phyloP scores from a whole-genome alignment of 345 rosid species.

The Acer negundo region DNA sequence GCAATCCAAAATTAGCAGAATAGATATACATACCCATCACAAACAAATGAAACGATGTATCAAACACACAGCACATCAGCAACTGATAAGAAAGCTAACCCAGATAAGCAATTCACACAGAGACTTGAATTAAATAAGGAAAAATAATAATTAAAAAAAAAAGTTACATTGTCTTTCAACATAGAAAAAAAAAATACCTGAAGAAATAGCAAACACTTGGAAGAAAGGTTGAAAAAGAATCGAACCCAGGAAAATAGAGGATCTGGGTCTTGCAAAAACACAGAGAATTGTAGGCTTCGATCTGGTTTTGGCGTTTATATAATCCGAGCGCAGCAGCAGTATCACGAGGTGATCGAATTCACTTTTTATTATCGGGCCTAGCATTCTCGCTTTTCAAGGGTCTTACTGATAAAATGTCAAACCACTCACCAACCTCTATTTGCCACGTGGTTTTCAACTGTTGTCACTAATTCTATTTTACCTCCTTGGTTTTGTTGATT shows the following conservation, averaged over 20 bases:
- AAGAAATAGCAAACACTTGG: not conserved
- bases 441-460: no score
- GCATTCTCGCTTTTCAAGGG: not conserved
- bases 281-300: not conserved
- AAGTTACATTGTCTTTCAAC: not conserved
- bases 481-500: not conserved
- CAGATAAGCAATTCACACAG: conserved; percentile 1
- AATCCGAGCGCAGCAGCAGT: no score
- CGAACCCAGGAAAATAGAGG: not conserved
- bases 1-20: not conserved
- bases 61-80: not conserved
- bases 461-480: not conserved
- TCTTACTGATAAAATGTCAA: not conserved
- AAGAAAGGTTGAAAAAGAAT: conserved; percentile 8
- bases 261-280: not conserved
- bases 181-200: conserved; percentile 4
- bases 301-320: not conserved
- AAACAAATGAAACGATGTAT: not conserved
- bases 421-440: not conserved
- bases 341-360: not conserved
- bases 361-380: not conserved
- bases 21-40: not conserved
- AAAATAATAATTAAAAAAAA: not conserved
- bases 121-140: not conserved
- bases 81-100: not conserved